Evolutionary conservation across 805 yeast species (phyloP).

Genomic region (Alloascoidea africana): DNA sequence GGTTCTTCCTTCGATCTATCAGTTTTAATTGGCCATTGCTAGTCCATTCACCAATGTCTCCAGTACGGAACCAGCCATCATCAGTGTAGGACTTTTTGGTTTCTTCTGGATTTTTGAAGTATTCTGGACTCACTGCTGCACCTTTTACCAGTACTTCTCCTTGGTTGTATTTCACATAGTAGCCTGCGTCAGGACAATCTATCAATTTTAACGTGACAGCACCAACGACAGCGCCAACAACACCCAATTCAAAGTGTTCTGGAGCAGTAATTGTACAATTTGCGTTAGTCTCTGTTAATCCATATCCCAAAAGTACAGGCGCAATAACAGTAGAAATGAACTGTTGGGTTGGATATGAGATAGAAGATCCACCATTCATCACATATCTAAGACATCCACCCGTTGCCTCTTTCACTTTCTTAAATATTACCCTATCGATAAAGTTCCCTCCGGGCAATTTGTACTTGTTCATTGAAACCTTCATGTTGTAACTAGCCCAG

Average conservation of each 20-base stretch:
- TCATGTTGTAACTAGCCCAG: conserved; percentile 78
- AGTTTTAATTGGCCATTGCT: conserved; percentile 62
- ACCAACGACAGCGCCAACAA: conserved; percentile 74
- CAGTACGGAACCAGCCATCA: conserved; percentile 92
- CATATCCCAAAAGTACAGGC: conserved; percentile 89
- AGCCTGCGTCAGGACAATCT: conserved; percentile 86
- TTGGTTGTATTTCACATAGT: conserved; percentile 77
- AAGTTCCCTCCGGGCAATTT: conserved; percentile 61
- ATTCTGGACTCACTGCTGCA: conserved; percentile 54
- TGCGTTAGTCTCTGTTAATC: conserved; percentile 93
- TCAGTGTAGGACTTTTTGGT: conserved; percentile 60
- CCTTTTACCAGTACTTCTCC: conserved; percentile 87
- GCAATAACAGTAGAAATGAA: conserved; percentile 65
- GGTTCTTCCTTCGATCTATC: conserved; percentile 89
- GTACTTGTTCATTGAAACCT: conserved; percentile 42
- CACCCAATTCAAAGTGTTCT: conserved; percentile 49
- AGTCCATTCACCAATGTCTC: conserved; percentile 94
- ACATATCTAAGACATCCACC: conserved; percentile 72
- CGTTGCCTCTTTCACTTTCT: conserved; percentile 82
- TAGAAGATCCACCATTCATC: conserved; percentile 89
- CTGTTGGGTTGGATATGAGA: conserved; percentile 66
- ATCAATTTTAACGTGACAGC: conserved; percentile 77
- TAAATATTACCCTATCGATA: conserved; percentile 64
- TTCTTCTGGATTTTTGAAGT: conserved; percentile 73
- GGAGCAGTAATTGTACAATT: conserved; percentile 63